Percentiles rank a stretch among this genome's conserved stretches.
These are phyloP conservation scores for Hypoxylon sp. DNA, from an alignment of 2,329 filamentous ascomycete genomes.

Conservation along the genomic window DNA sequence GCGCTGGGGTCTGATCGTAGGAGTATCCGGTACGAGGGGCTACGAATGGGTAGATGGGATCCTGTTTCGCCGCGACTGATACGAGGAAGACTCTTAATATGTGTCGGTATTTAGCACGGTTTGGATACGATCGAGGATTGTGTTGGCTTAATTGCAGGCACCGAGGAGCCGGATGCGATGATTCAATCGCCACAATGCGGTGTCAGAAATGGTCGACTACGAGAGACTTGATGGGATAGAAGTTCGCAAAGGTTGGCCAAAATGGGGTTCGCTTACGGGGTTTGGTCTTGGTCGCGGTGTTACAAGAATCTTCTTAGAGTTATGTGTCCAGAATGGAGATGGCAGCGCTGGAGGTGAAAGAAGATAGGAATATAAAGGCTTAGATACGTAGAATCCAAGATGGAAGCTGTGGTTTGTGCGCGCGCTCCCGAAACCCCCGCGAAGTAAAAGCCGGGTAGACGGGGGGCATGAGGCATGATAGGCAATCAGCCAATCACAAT, in stretches of 20 bases:
- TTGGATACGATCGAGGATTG: slow-evolving; percentile 7
- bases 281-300: background rate
- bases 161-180: slow-evolving; percentile 1
- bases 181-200: slow-evolving; percentile 1
- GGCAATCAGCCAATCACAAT: slow-evolving; percentile 36
- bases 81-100: background rate
- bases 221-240: background rate
- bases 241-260: slow-evolving; percentile 1
- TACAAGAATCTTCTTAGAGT: background rate
- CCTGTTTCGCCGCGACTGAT: slow-evolving; percentile 10
- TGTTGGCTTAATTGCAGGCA: slow-evolving; percentile 18
- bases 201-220: background rate
- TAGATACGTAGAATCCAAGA: slow-evolving; percentile 5
- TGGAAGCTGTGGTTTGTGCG: slow-evolving; percentile 27
- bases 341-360: slow-evolving; percentile 16
- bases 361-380: slow-evolving; percentile 21
- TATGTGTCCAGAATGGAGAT: slow-evolving; percentile 24
- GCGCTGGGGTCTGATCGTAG: slow-evolving; percentile 11
- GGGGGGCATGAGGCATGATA: too few species aligned
- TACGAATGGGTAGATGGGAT: slow-evolving; percentile 1
- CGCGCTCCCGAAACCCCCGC: slow-evolving; percentile 35
- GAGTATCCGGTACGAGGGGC: slow-evolving; percentile 2
- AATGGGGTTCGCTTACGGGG: background rate
- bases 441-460: slow-evolving; percentile 25
- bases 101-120: slow-evolving; percentile 6